phyloP scores from a whole-genome alignment of 2,329 filamentous ascomycete species.

The Phialophora macrospora region DNA sequence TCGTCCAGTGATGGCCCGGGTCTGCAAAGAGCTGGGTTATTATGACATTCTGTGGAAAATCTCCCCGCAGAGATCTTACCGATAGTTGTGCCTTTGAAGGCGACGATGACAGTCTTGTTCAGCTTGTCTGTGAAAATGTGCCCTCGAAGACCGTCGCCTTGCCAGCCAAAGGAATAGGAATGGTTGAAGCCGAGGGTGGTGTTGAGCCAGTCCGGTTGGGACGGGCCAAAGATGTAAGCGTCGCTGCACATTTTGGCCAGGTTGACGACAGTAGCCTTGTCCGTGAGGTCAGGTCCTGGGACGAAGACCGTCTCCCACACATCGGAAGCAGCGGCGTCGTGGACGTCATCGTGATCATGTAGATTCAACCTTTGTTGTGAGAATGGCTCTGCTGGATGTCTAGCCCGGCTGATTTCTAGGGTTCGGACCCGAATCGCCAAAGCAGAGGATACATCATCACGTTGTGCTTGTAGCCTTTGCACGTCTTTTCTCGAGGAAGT shows the following conservation, averaged over 20 bases:
- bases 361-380: neutral
- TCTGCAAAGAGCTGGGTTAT: slow-evolving; percentile 8
- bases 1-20: slow-evolving; percentile 24
- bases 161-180: slow-evolving; percentile 35
- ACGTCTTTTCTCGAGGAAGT: neutral
- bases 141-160: slow-evolving; percentile 33
- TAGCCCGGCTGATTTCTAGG: neutral
- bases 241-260: slow-evolving; percentile 37
- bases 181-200: slow-evolving; percentile 34
- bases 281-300: slow-evolving; percentile 36
- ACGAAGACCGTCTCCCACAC: neutral
- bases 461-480: neutral
- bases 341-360: neutral
- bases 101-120: slow-evolving; percentile 34
- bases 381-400: neutral
- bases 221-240: slow-evolving; percentile 31
- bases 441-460: neutral
- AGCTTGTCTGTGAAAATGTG: slow-evolving; percentile 34
- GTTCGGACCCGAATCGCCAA: neutral
- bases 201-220: slow-evolving; percentile 34
- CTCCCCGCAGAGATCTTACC: neutral
- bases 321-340: neutral
- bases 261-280: slow-evolving; percentile 37
- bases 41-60: neutral
- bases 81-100: slow-evolving; percentile 36